Conservation (phyloP, 2,329 filamentous ascomycete genomes). For the Ophiostoma sp. region DNA sequence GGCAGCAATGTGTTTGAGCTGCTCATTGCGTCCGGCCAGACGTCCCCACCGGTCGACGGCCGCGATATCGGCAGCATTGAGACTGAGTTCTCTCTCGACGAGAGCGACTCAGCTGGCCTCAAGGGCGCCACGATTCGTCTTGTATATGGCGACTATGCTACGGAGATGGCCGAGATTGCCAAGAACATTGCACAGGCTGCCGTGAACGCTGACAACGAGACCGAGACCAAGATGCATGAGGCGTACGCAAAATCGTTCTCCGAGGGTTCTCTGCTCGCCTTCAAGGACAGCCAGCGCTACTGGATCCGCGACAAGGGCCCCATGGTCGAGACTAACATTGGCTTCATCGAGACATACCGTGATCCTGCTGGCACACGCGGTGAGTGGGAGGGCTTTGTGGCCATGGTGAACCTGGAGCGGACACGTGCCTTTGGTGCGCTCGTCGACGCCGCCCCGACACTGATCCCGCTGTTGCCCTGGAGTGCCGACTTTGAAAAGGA, state of each 20-base stretch:
- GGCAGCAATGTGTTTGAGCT: conserved; percentile 62
- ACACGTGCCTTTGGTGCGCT: conserved; percentile 85
- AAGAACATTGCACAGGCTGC: conserved; percentile 68
- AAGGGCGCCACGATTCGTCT: conserved; percentile 69
- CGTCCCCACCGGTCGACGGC: conserved; percentile 59
- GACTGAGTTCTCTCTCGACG: conserved; percentile 59
- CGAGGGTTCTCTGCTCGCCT: conserved; percentile 71
- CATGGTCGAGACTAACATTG: conserved; percentile 76
- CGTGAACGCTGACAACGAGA: conserved; percentile 70
- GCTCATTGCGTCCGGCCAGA: conserved; percentile 69
- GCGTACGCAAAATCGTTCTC: conserved; percentile 75
- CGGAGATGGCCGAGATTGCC: conserved; percentile 69
- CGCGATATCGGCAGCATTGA: conserved; percentile 66
- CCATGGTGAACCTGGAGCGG: conserved; percentile 83
- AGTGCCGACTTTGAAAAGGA: conserved; percentile 88
- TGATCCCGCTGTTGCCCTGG: conserved; percentile 93
- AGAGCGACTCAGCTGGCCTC: conserved; percentile 59
- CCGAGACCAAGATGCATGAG: conserved; percentile 69
- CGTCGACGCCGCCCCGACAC: conserved; percentile 73
- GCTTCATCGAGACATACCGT: conserved; percentile 83
- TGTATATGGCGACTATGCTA: conserved; percentile 71
- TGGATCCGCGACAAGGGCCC: conserved; percentile 86
- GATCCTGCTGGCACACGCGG: conserved; percentile 79
- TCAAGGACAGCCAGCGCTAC: conserved; percentile 75
- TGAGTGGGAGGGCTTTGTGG: conserved; percentile 84